Evolutionary conservation across 352 stramenopile species (phyloP).

Genomic region (Globisporangium polare): DNA sequence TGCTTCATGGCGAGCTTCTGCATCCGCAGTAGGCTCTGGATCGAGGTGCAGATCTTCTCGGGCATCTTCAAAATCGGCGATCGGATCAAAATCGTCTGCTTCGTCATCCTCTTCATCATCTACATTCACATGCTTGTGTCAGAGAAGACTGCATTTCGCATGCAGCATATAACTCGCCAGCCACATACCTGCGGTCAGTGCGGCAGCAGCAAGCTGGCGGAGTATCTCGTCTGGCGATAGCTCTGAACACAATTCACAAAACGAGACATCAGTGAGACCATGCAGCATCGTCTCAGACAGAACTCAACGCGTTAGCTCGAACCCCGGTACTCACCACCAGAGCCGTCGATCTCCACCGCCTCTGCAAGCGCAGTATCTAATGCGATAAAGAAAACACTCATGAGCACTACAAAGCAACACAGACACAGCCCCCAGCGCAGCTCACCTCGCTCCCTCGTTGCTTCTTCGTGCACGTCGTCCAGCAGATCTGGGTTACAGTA

Average conservation of each 20-base stretch:
- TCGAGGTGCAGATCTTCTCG: background rate
- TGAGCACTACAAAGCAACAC: background rate
- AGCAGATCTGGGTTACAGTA: conserved; percentile 5
- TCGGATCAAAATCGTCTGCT: background rate
- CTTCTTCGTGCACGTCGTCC: conserved; percentile 11
- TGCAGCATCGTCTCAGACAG: too few species aligned
- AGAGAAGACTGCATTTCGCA: background rate
- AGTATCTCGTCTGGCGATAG: conserved; percentile 30
- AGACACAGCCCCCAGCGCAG: background rate
- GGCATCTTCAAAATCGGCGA: conserved; percentile 4
- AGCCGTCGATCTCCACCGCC: background rate
- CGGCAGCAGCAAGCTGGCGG: conserved; percentile 29
- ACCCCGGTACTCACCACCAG: too few species aligned
- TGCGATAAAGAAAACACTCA: background rate
- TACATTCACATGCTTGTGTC: background rate
- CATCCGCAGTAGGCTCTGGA: background rate
- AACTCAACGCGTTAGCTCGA: too few species aligned
- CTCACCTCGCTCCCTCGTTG: conserved; percentile 8
- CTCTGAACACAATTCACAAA: background rate
- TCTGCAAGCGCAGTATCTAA: background rate
- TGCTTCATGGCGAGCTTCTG: background rate
- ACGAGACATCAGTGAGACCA: background rate
- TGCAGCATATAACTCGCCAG: background rate
- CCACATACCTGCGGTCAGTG: background rate
- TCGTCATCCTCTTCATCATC: conserved; percentile 9